Evolutionary conservation across 1,284 basidiomycete genomes (phyloP), one percentile per base, ranked within the genome.

Genomic region (Xerocomus amazonicus): DNA sequence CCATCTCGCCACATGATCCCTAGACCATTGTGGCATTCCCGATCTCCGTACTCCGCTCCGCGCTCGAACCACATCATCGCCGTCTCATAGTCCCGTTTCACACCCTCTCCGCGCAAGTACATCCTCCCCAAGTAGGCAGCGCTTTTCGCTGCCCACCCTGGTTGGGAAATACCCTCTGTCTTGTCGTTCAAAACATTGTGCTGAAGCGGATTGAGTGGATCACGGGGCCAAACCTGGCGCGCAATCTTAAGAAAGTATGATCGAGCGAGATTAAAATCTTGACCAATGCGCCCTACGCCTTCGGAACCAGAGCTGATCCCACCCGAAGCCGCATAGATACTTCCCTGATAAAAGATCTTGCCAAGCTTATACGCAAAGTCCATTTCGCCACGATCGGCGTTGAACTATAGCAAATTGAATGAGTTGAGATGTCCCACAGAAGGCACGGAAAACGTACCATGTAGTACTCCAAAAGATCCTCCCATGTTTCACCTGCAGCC

Each of bases 1-100:
- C 92, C 96, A 62, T 99, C 94, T 40, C 94, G 78, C 70, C 86
- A 88, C 56, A 99, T 92, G 57, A 98, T 85, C 1, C 95, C 97
- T 16, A 99, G 73, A 0, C 87, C 88, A 63, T 97, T 97, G 55
- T 88, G 81, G 49, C 86, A 89, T 66, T 97, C 94, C 54, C 86
- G 79, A 59, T 98, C 93, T 29, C 84, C 86, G 62, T 84, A 78
- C 48, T 85, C 83, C 6, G 80, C 84, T 0, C 93, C 96, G 16
- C 63, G 67, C 59, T 92, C 87, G 61, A 95, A 95, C 97, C 97
- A 99, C 70, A 96, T 81, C 71, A 84, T 91, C 12, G 96, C 97
- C 52, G 83, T 72, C 17, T 72, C 73, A 36, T 80, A 78, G 68
- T 98, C 91, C 56, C 79, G 77, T 60, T 84, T 84, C 23, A 92